Evolutionary conservation across 2,329 filamentous ascomycete genomes (phyloP).

Genomic region (Diaporthe aspalathi): DNA sequence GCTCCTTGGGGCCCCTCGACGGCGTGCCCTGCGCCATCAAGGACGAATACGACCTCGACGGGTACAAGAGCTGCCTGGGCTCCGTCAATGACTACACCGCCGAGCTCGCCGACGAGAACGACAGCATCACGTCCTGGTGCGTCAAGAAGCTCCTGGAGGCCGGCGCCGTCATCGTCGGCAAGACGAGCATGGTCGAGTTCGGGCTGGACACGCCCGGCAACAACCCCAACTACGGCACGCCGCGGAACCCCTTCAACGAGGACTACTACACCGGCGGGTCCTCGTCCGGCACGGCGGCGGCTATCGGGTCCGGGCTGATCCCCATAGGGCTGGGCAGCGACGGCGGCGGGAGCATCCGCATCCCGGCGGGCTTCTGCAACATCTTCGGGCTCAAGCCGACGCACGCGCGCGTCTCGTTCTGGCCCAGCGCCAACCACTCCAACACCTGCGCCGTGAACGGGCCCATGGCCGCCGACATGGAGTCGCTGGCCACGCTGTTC

Average conservation of each 20-base stretch:
- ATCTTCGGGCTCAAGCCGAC: slow-evolving; percentile 80
- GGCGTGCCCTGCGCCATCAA: slow-evolving; percentile 81
- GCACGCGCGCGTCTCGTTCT: slow-evolving; percentile 73
- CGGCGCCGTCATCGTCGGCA: slow-evolving; percentile 78
- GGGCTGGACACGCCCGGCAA: slow-evolving; percentile 81
- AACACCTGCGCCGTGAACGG: slow-evolving; percentile 74
- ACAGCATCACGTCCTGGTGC: slow-evolving; percentile 71
- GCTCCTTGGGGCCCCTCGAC: slow-evolving; percentile 73
- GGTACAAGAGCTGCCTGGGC: slow-evolving; percentile 75
- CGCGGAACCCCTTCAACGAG: slow-evolving; percentile 78
- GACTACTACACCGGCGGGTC: slow-evolving; percentile 82
- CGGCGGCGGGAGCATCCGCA: slow-evolving; percentile 79
- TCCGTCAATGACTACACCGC: slow-evolving; percentile 70
- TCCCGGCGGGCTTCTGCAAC: slow-evolving; percentile 78
- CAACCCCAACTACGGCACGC: slow-evolving; percentile 79
- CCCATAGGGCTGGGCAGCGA: slow-evolving; percentile 79
- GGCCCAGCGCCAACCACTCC: slow-evolving; percentile 68
- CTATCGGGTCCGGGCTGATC: slow-evolving; percentile 75
- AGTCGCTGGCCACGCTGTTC: slow-evolving; percentile 74
- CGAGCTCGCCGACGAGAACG: slow-evolving; percentile 50
- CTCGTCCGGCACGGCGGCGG: slow-evolving; percentile 79
- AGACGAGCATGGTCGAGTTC: slow-evolving; percentile 81
- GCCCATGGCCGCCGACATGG: slow-evolving; percentile 74
- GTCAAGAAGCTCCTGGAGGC: slow-evolving; percentile 76
- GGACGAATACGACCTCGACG: slow-evolving; percentile 81